A percentile compares a stretch with the other conserved stretches of the same genome.
Conservation (phyloP, 768 basidiomycete genomes). For the Pisolithus orientalis region DNA sequence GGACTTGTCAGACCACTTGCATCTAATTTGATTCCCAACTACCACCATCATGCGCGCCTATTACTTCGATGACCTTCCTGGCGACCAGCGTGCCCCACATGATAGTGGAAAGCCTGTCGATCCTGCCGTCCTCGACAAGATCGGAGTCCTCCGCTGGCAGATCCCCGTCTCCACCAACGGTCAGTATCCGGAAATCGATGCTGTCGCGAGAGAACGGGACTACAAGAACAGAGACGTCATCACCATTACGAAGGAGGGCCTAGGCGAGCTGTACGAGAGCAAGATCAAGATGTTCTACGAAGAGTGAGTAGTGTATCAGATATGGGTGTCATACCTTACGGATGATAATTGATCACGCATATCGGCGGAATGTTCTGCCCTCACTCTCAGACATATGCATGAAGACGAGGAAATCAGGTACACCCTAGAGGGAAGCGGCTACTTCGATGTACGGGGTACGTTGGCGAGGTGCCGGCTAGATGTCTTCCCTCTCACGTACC, state of each 20-base stretch:
- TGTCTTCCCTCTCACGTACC: not conserved
- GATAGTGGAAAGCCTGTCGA: conserved; percentile 52
- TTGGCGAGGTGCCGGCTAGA: no score
- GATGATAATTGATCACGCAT: no score
- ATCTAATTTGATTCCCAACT: not conserved
- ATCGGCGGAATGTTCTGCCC: not conserved
- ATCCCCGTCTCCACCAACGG: conserved; percentile 51
- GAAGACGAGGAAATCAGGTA: conserved; percentile 94
- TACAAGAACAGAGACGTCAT: conserved; percentile 85
- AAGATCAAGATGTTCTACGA: conserved; percentile 80
- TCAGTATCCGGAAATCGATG: conserved; percentile 48
- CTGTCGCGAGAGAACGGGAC: conserved; percentile 56
- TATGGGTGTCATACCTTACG: not conserved
- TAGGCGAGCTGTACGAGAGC: conserved; percentile 75
- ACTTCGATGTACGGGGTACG: conserved; percentile 83
- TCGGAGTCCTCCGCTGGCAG: conserved; percentile 64
- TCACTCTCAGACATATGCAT: conserved; percentile 73
- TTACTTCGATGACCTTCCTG: conserved; percentile 65
- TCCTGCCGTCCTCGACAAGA: conserved; percentile 38
- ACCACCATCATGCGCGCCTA: conserved; percentile 54
- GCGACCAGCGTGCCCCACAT: conserved; percentile 80
- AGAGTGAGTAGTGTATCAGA: conserved; percentile 44
- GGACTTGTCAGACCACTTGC: not conserved
- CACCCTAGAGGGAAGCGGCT: conserved; percentile 75
- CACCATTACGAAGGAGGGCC: conserved; percentile 65